Percentiles rank a stretch among this genome's conserved stretches.
These are phyloP conservation scores for Jackrogersella multiformis DNA, from an alignment of 495 filamentous ascomycete species.

Conservation along the genomic window DNA sequence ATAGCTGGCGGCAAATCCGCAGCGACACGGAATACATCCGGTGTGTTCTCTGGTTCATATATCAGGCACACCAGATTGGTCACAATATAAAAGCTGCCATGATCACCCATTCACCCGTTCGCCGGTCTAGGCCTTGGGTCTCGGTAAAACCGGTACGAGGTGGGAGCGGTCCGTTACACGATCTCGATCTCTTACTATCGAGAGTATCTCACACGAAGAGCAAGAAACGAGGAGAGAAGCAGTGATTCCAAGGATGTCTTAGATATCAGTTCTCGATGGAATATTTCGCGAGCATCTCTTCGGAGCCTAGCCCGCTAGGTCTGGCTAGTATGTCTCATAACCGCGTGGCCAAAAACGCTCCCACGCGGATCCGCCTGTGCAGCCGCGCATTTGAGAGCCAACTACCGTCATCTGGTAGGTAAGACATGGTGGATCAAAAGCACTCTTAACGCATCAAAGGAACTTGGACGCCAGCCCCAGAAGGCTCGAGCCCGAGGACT, in stretches of 20 bases:
- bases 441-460: constrained; percentile 33
- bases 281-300: not conserved
- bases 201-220: not conserved
- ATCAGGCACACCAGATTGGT: not conserved
- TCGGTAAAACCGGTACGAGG: not conserved
- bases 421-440: not conserved
- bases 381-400: not conserved
- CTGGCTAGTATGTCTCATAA: not conserved
- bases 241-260: no score
- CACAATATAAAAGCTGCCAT: not conserved
- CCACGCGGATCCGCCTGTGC: not conserved
- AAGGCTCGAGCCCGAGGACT: constrained; percentile 43
- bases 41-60: constrained; percentile 1
- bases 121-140: constrained; percentile 19
- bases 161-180: constrained; percentile 24
- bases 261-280: not conserved
- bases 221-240: no score
- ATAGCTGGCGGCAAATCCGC: not conserved
- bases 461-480: constrained; percentile 56
- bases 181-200: constrained; percentile 22
- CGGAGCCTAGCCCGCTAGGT: constrained; percentile 4
- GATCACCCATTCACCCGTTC: not conserved
- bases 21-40: constrained; percentile 9
- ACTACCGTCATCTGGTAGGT: not conserved
- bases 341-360: not conserved